Base-by-base conservation (phyloP, 1,139 yeast genomes). In the Saccharomycopsis hybrid region DNA sequence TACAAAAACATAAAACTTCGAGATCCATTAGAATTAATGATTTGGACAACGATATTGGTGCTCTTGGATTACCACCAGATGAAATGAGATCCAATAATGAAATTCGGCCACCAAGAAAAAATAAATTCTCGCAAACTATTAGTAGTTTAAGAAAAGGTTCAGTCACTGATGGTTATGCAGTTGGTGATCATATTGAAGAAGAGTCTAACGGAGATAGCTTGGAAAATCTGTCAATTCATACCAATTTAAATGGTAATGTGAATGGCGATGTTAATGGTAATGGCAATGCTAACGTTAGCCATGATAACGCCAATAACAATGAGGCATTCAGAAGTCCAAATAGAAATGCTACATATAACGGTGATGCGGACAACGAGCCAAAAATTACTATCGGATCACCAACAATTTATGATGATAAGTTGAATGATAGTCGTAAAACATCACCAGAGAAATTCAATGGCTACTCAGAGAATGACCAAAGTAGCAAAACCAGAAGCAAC, bases 31-130 rank as follows among this genome's bases (percentile, higher is more conserved):
- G 48, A 33, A 11, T 52, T n/a, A 48, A 47, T 13, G 49, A 49
- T 25, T 32, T 50, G 32, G 43, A 48, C 7, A 35, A 27, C 18
- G 46, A 46, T 36, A 65, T 65, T 31, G 78, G 77, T 1, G 62
- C 71, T 38, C 58, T 73, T 25, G 77, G 77, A 1, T 60, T 64
- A 38, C 72, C 66, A 0, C 74, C 74, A 30, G 46, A 13, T 33
- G 38, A 43, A n/a, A 30, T 27, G 33, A 13, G 48, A 57, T 5
- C 48, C 53, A 25, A 54, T 55, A 31, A 58, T 55, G 44, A 51
- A 44, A n/a, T n/a, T n/a, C n/a, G n/a, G n/a, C n/a, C 33, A 28
- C 46, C 42, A 18, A 41, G 37, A 24, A 47, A 29, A 13, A 47
- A 41, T 24, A 46, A 41, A 35, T 35, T 37, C 11, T 40, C 42